A percentile compares a stretch with the other conserved stretches of the same genome.
These are phyloP conservation scores for Pelargonium nanum DNA, from an alignment of 345 rosid genomes.

Conservation along the genomic window DNA sequence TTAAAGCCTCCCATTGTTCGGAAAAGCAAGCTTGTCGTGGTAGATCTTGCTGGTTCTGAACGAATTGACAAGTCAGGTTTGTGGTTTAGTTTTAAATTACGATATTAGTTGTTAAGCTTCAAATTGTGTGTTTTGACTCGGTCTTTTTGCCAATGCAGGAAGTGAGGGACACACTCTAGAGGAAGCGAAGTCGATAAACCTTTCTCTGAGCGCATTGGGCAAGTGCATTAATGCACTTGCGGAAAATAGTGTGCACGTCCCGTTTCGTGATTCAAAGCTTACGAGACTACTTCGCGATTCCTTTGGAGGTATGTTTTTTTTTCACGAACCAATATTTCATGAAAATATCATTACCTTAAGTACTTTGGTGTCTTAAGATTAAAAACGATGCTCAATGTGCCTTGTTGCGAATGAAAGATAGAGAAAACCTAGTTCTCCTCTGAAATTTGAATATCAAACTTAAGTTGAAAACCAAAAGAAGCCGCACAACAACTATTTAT, in stretches of 20 bases:
- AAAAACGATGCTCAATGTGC: too few species aligned
- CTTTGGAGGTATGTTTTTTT: slow-evolving; percentile 64
- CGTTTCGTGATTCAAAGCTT: slow-evolving; percentile 97
- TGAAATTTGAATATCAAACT: too few species aligned
- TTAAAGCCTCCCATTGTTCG: slow-evolving; percentile 74
- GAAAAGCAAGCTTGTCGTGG: slow-evolving; percentile 81
- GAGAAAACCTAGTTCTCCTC: too few species aligned
- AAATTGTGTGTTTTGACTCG: too few species aligned
- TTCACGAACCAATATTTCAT: background rate
- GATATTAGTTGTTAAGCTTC: too few species aligned
- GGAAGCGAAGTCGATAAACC: slow-evolving; percentile 99
- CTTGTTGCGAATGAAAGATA: too few species aligned
- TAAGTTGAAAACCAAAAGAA: too few species aligned
- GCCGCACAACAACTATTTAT: too few species aligned
- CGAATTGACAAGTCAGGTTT: slow-evolving; percentile 98
- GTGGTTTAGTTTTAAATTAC: too few species aligned
- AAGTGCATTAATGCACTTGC: slow-evolving; percentile 98
- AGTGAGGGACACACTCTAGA: slow-evolving; percentile 96
- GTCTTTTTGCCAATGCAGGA: slow-evolving; percentile 34
- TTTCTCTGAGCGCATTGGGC: slow-evolving; percentile 91
- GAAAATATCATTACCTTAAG: too few species aligned
- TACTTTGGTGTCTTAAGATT: too few species aligned
- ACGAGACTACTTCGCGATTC: slow-evolving; percentile 98
- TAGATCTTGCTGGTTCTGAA: slow-evolving; percentile 99
- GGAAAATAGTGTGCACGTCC: slow-evolving; percentile 86